Evolutionary conservation across 192 early-diverging fungal genomes (phyloP), one percentile per base, ranked within the genome.

Genomic region (Funneliformis geosporum): DNA sequence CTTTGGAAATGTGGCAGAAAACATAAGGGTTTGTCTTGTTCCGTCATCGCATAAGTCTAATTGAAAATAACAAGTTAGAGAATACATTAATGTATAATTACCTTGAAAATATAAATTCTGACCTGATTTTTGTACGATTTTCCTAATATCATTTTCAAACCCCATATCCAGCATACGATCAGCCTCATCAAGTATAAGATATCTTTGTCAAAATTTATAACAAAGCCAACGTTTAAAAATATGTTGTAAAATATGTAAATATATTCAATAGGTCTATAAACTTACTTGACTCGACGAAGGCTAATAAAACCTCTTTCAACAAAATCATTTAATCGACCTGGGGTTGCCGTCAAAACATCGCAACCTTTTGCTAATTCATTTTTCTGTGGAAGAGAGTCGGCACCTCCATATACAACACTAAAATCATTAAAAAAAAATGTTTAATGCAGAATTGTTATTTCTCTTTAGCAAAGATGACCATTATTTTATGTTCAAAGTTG

Each of bases 101-200:
- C 23, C 14, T 62, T 27, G 16, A 23, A n/a, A 8, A 44, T 46
- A 62, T 23, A 18, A 61, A 14, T 28, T 28, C 28, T 76, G 60
- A 84, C 82, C 81, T 33, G 78, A 78, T 66, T 83, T 76, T 76
- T 88, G 84, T 27, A 98, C 93, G 75, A 99, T 95, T 62, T 90
- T 85, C 61, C 98, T 89, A 74, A 99, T 95, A 81, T 96, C 92
- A 14, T 91, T 88, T 87, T 97, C 98, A 82, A 99, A 99, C 69
- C 97, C 97, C 96, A 98, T 98, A 82, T 98, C 97, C 82, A 99
- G 88, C 95, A 96, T 96, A 64, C 95, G 93, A 83, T 94, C 94
- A n/a, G 94, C 94, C 82, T 96, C 94, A 84, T 96, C 94, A 60
- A 95, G 86, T 14, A 94, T 86, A 38, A 91, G 84, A 80, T 87